Evolutionary conservation across 495 filamentous ascomycete genomes (phyloP).

Genomic region (Neurospora hispaniola): DNA sequence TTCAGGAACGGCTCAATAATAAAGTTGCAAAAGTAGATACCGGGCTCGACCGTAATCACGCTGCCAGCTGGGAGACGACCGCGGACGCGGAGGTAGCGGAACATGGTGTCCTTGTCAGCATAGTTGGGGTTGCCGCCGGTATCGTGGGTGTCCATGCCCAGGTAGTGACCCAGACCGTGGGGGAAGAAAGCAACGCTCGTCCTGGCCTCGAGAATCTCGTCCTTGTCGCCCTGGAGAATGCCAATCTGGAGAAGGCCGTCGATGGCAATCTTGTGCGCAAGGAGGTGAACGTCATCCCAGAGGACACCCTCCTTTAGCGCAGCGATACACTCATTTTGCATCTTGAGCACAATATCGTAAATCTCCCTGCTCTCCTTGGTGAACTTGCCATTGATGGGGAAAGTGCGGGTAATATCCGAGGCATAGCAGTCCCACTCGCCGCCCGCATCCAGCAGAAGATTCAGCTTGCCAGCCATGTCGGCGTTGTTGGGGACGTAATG

Average conservation of each 20-base stretch:
- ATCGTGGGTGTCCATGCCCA: slow-evolving; percentile 94
- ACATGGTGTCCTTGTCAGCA: slow-evolving; percentile 71
- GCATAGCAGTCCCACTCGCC: slow-evolving; percentile 73
- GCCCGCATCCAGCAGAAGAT: slow-evolving; percentile 76
- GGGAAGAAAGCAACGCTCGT: slow-evolving; percentile 85
- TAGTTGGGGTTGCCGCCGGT: slow-evolving; percentile 83
- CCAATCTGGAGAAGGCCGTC: slow-evolving; percentile 66
- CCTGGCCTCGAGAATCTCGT: slow-evolving; percentile 62
- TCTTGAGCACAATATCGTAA: slow-evolving; percentile 76
- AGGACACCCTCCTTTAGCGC: slow-evolving; percentile 61
- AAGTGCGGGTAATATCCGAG: slow-evolving; percentile 81
- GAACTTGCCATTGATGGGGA: slow-evolving; percentile 73
- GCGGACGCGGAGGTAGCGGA: slow-evolving; percentile 74
- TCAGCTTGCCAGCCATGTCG: slow-evolving; percentile 53
- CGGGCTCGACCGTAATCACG: slow-evolving; percentile 86
- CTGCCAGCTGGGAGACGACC: slow-evolving; percentile 62
- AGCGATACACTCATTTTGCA: slow-evolving; percentile 70
- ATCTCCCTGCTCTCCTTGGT: slow-evolving; percentile 59
- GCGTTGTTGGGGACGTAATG: slow-evolving; percentile 79
- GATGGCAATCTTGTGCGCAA: slow-evolving; percentile 74
- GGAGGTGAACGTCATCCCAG: slow-evolving; percentile 79
- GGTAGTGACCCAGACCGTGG: slow-evolving; percentile 82
- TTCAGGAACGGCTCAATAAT: slow-evolving; percentile 78
- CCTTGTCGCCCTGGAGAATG: slow-evolving; percentile 55
- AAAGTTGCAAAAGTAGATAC: slow-evolving; percentile 88